These are phyloP conservation scores for Vaccinium darrowii DNA, from an alignment of 148 eudicot species.

Conservation along the genomic window DNA sequence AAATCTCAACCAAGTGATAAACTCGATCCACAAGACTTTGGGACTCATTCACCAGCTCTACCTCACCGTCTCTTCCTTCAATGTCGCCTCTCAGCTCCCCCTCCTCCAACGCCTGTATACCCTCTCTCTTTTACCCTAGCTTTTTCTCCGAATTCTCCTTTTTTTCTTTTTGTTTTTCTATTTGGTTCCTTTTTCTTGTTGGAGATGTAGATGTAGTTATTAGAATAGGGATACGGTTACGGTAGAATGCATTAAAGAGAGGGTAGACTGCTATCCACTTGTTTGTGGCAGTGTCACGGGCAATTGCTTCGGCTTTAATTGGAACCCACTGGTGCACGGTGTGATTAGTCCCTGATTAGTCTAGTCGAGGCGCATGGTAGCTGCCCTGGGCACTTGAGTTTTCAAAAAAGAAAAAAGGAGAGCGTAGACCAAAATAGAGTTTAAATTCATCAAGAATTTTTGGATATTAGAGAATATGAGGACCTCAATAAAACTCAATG, in stretches of 20 bases:
- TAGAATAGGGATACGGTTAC: not conserved
- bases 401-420: too few relatives aligned
- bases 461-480: not conserved
- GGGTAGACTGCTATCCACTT: not conserved
- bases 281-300: too few relatives aligned
- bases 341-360: too few relatives aligned
- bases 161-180: not conserved
- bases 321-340: too few relatives aligned
- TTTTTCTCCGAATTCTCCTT: not conserved
- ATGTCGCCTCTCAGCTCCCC: conserved; percentile 68
- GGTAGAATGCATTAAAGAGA: not conserved
- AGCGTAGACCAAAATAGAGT: not conserved
- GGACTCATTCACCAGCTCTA: conserved; percentile 80
- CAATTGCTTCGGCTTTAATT: too few relatives aligned
- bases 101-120: conserved; percentile 78
- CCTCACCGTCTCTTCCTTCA: conserved; percentile 87
- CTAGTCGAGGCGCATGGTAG: too few relatives aligned
- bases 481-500: not conserved
- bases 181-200: not conserved
- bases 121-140: conserved; percentile 8
- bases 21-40: conserved; percentile 67
- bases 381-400: too few relatives aligned
- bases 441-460: not conserved
- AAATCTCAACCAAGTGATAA: conserved; percentile 57
- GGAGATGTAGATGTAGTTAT: not conserved